Percentiles rank a stretch among this genome's conserved stretches.
Conservation (phyloP, 139 green algal species). For the Ettlia oleoabundans region DNA sequence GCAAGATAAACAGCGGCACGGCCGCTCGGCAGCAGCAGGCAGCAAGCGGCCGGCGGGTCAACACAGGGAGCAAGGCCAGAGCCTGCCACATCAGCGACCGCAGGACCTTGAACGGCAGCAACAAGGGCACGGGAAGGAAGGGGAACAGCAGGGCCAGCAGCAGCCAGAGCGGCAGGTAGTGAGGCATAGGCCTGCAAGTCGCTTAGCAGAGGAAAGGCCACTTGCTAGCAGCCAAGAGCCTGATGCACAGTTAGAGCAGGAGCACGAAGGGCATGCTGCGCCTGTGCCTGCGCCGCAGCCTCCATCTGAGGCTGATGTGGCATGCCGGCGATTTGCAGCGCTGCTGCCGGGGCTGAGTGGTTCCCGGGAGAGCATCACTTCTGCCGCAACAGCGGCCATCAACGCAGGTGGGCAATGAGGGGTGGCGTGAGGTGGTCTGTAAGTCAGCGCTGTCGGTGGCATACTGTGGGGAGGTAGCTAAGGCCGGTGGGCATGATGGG, state of each 20-base stretch:
- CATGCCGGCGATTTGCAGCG: neutral
- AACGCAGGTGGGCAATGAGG: neutral
- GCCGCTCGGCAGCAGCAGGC: neutral
- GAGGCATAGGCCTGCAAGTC: neutral
- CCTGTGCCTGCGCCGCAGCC: neutral
- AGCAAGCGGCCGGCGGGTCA: neutral
- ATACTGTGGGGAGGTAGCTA: too few species aligned
- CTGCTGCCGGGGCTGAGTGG: slow-evolving; percentile 20
- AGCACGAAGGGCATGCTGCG: neutral
- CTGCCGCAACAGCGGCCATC: neutral
- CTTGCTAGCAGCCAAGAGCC: too few species aligned
- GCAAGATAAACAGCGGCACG: neutral
- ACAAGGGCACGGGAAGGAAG: neutral
- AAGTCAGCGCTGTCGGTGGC: too few species aligned
- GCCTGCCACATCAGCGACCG: neutral
- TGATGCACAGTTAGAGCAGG: neutral
- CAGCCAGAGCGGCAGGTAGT: neutral
- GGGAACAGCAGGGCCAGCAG: too few species aligned
- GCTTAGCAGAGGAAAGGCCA: too few species aligned
- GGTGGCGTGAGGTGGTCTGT: neutral
- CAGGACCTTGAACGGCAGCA: neutral
- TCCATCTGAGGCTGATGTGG: neutral
- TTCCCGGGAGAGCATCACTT: slow-evolving; percentile 10
- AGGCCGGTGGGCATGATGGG: too few species aligned
- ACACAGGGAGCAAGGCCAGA: too few species aligned